Conservation (phyloP, 1,139 yeast genomes). For the Suhomyces panamericanus region DNA sequence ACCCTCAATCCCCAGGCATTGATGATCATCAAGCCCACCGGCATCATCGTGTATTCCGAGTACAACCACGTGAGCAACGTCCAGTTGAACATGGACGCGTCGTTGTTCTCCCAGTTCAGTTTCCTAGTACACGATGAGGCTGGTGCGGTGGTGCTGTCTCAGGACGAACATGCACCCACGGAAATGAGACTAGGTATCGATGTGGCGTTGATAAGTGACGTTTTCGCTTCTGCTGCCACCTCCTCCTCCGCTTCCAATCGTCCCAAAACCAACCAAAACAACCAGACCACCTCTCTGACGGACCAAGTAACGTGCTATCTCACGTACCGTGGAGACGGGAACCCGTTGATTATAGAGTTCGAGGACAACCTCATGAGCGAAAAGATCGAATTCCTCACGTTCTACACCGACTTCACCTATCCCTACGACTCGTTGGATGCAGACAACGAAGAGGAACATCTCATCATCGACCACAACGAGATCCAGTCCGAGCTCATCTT, state of each 20-base stretch:
- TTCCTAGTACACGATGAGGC: conserved; percentile 19
- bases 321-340: conserved; percentile 54
- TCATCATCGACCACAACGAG: conserved; percentile 47
- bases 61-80: conserved; percentile 41
- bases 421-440: conserved; percentile 38
- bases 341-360: conserved; percentile 67
- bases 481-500: conserved; percentile 65
- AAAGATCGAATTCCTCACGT: conserved; percentile 67
- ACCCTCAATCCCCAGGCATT: conserved; percentile 38
- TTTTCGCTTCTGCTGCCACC: conserved; percentile 33
- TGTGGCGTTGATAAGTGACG: conserved; percentile 34
- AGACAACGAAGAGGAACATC: conserved; percentile 17
- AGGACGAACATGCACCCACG: conserved; percentile 9
- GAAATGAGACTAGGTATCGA: conserved; percentile 43
- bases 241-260: conserved; percentile 14
- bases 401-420: conserved; percentile 42
- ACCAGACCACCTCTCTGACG: conserved; percentile 13
- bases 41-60: conserved; percentile 38
- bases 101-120: conserved; percentile 35
- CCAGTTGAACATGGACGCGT: conserved; percentile 37
- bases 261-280: conserved; percentile 6
- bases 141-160: conserved; percentile 4
- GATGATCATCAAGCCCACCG: conserved; percentile 34
- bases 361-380: conserved; percentile 72
- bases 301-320: conserved; percentile 35